phyloP scores from a whole-genome alignment of 108 stramenopile genomes.

The Nannochloropsis salina region DNA sequence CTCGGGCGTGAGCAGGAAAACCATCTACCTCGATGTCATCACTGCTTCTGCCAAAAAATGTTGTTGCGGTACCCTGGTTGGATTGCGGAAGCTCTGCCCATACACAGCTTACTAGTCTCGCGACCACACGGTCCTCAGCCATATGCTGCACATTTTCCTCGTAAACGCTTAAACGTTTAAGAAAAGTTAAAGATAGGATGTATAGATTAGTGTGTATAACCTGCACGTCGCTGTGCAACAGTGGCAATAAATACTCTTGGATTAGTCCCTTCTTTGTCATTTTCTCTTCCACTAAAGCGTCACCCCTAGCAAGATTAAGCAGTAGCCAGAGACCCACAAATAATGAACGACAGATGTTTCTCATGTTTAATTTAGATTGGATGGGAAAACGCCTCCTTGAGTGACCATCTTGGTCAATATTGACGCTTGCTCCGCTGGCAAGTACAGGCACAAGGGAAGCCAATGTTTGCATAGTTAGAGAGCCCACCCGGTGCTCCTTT shows the following conservation, averaged over 20 bases:
- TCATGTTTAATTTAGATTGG: too few relatives aligned
- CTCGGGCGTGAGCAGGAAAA: too few relatives aligned
- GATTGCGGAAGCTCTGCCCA: too few relatives aligned
- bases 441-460: too few relatives aligned
- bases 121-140: neutral
- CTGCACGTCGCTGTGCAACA: neutral
- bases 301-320: neutral
- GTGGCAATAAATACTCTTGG: neutral
- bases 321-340: neutral
- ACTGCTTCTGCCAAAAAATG: neutral
- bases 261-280: slow-evolving; percentile 22
- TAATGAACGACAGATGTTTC: neutral
- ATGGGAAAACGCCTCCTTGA: too few relatives aligned
- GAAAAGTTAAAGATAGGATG: neutral
- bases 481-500: slow-evolving; percentile 19
- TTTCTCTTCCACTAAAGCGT: slow-evolving; percentile 13
- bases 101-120: neutral
- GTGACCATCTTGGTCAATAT: too few relatives aligned
- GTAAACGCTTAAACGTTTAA: neutral
- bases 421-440: too few relatives aligned
- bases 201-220: neutral
- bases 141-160: slow-evolving; percentile 18
- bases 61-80: too few relatives aligned
- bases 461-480: neutral
- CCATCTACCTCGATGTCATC: neutral